phyloP scores from a whole-genome alignment of 495 filamentous ascomycete species.

The Sphaerosporella brunnea region DNA sequence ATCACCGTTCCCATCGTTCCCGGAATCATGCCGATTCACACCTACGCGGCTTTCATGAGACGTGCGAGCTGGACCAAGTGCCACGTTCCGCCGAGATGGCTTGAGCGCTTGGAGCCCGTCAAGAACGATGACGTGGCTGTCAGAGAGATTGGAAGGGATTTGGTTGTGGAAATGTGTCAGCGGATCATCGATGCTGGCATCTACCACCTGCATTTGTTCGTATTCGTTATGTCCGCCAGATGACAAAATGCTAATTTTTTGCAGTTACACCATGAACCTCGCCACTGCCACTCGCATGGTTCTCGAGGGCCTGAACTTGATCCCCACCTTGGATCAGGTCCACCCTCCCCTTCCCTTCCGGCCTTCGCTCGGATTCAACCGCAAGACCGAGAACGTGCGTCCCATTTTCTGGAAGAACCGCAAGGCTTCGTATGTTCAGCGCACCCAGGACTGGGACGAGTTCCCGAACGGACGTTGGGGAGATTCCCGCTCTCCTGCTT shows the following conservation, averaged over 20 bases:
- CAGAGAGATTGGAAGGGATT: slow-evolving; percentile 67
- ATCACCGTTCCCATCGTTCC: slow-evolving; percentile 85
- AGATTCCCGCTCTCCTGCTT: slow-evolving; percentile 89
- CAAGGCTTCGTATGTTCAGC: slow-evolving; percentile 81
- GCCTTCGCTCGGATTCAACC: slow-evolving; percentile 72
- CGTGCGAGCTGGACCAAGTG: slow-evolving; percentile 78
- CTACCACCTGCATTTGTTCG: slow-evolving; percentile 83
- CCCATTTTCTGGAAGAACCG: slow-evolving; percentile 99
- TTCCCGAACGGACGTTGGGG: slow-evolving; percentile 99
- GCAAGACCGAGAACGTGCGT: slow-evolving; percentile 84
- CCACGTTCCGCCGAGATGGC: slow-evolving; percentile 64
- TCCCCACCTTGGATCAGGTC: slow-evolving; percentile 52
- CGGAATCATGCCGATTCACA: slow-evolving; percentile 97
- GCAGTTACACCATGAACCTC: slow-evolving; percentile 94
- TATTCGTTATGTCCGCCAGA: slow-evolving; percentile 26
- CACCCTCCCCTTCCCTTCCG: slow-evolving; percentile 87
- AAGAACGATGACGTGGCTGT: slow-evolving; percentile 94
- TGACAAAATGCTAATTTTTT: slow-evolving; percentile 7
- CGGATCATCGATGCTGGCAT: slow-evolving; percentile 67
- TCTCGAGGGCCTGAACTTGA: slow-evolving; percentile 67
- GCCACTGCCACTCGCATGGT: slow-evolving; percentile 87
- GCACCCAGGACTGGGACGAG: slow-evolving; percentile 98
- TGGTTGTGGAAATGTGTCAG: slow-evolving; percentile 86
- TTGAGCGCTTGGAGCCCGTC: slow-evolving; percentile 65
- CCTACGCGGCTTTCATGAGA: slow-evolving; percentile 77